Evolutionary conservation across 805 yeast species (phyloP).

Genomic region (Nakazawaea sp.): DNA sequence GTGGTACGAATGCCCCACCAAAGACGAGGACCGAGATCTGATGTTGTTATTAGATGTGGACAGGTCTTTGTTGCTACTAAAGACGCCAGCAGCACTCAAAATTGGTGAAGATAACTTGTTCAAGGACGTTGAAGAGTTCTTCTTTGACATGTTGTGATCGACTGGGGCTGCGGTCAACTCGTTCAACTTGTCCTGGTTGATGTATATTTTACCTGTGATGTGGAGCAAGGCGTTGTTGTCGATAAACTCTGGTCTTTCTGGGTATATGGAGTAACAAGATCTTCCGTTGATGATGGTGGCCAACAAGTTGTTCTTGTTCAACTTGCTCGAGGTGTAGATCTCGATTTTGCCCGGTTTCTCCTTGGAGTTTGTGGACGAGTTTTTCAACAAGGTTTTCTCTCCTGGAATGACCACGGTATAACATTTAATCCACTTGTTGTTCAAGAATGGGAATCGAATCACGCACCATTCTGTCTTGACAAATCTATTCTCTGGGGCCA

Average conservation of each 20-base stretch:
- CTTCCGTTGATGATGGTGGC: conserved; percentile 38
- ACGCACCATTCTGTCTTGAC: conserved; percentile 56
- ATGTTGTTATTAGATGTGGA: neutral
- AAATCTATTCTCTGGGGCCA: conserved; percentile 42
- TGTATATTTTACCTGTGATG: conserved; percentile 44
- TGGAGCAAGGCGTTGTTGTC: conserved; percentile 51
- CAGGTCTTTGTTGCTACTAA: neutral
- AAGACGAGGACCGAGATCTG: conserved; percentile 7
- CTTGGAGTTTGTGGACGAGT: conserved; percentile 6
- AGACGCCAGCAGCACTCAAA: no score
- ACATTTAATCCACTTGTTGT: conserved; percentile 53
- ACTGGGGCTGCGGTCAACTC: conserved; percentile 21
- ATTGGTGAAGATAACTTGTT: conserved; percentile 12
- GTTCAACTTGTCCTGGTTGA: conserved; percentile 29
- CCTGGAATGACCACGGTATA: conserved; percentile 42
- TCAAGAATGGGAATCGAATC: conserved; percentile 50
- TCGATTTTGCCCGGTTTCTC: conserved; percentile 42
- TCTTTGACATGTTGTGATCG: conserved; percentile 17
- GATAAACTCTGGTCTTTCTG: conserved; percentile 49
- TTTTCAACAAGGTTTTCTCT: conserved; percentile 16
- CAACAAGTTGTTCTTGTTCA: conserved; percentile 43
- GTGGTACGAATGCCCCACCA: conserved; percentile 5
- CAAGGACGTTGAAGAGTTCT: conserved; percentile 21
- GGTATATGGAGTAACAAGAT: conserved; percentile 49
- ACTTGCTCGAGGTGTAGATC: conserved; percentile 42